A percentile compares a stretch with the other conserved stretches of the same genome.
Evolutionary conservation across 2,329 filamentous ascomycete species (phyloP).

Genomic region (Fusarium sacchari): DNA sequence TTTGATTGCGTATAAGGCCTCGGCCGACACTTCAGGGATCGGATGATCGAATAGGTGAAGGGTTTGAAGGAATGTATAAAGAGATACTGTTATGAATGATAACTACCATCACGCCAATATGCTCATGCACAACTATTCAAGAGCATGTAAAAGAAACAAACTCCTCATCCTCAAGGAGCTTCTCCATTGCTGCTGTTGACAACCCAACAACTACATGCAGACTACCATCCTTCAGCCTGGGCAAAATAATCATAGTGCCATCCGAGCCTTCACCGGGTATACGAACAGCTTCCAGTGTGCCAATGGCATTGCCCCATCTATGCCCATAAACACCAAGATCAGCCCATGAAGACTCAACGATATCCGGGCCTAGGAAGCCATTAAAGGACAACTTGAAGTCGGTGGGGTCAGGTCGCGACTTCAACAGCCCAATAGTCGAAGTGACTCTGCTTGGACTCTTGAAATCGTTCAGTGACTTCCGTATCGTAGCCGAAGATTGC

Average conservation of each 20-base stretch:
- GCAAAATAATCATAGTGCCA: neutral
- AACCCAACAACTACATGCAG: neutral
- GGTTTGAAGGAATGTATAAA: neutral
- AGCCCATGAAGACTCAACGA: neutral
- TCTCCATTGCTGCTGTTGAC: neutral
- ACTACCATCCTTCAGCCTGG: neutral
- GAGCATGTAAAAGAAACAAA: neutral
- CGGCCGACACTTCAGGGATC: neutral
- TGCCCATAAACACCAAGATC: neutral
- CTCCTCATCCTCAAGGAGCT: neutral
- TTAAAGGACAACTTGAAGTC: neutral
- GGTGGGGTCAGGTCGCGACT: neutral
- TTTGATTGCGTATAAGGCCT: neutral
- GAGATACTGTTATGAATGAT: no score
- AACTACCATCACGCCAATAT: neutral
- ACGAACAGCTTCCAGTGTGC: neutral
- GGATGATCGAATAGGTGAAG: accelerated
- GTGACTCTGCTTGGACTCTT: neutral
- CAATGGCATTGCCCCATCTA: neutral
- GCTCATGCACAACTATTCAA: neutral
- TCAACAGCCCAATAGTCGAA: neutral
- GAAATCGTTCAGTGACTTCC: neutral
- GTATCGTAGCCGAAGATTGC: neutral
- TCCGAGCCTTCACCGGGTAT: neutral
- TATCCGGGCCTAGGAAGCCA: neutral